Evolutionary conservation across 176 grass and related monocot genomes (phyloP), one percentile per base, ranked within the genome.

Genomic region (Pontederia crassipes): DNA sequence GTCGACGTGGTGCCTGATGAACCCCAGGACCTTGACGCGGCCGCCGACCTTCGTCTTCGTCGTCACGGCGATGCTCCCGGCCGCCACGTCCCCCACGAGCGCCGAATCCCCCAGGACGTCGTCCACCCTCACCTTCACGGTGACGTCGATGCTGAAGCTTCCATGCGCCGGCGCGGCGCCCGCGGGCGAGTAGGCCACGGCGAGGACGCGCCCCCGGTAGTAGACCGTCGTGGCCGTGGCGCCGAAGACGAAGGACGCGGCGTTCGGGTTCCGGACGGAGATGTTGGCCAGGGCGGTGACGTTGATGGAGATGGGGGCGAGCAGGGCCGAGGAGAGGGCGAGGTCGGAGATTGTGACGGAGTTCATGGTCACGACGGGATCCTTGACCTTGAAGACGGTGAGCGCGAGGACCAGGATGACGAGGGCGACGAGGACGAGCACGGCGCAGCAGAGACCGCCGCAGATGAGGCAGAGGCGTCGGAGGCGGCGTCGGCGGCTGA

Each of bases 231-330:
- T 89, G 57, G 73, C 40, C 74, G 76, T 86, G 0, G 49, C 48
- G 32, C 45, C 46, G 79, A 85, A 95, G 57, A 64, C 32, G 69
- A 89, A 49, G 45, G 77, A 65, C 49, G 60, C 79, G 24, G 90
- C 79, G 78, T 95, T 95, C 48, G 90, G 90, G 80, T 95, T 95
- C 59, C 28, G 71, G 29, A 95, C 79, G 58, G 82, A 95, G 69
- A 89, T 74, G 66, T 83, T 82, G 28, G 78, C 77, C 27, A 78
- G 57, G 59, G 89, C 58, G 11, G 85, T 73, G 49, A 95, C 32
- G 47, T 69, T 74, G 49, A 52, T 9, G 59, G 12, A 35, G 67
- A 9, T 10, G 40, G 11, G 51, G 20, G 28, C 48, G 9, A 50
- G 15, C 55, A 1, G 7, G 54, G 1, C 40, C 58, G 13, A 0